These are phyloP conservation scores for Suhomyces guaymorum DNA, from an alignment of 1,139 yeast genomes.

Conservation along the genomic window DNA sequence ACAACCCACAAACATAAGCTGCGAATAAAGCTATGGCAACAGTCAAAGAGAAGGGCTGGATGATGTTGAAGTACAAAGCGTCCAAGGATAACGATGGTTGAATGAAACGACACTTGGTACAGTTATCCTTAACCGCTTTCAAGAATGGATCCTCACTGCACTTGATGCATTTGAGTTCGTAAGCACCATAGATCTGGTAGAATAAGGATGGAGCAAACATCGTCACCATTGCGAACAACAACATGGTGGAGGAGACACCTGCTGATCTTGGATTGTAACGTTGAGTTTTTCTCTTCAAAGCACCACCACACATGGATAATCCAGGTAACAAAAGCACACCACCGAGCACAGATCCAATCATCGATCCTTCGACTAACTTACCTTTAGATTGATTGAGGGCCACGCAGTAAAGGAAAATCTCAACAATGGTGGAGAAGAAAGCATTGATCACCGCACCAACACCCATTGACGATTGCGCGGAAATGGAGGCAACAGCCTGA, in stretches of 20 bases:
- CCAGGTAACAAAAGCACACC: slow-evolving; percentile 93
- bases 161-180: slow-evolving; percentile 68
- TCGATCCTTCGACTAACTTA: slow-evolving; percentile 92
- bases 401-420: slow-evolving; percentile 86
- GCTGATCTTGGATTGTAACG: slow-evolving; percentile 95
- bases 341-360: slow-evolving; percentile 91
- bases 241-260: slow-evolving; percentile 95
- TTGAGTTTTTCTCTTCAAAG: slow-evolving; percentile 86
- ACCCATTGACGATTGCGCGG: slow-evolving; percentile 99
- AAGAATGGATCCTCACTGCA: slow-evolving; percentile 28
- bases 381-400: slow-evolving; percentile 88
- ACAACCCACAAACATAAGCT: slow-evolving; percentile 86
- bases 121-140: slow-evolving; percentile 32
- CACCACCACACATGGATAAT: slow-evolving; percentile 96
- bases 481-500: slow-evolving; percentile 97
- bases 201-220: slow-evolving; percentile 93
- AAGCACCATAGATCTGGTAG: slow-evolving; percentile 87
- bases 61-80: slow-evolving; percentile 60
- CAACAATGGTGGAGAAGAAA: slow-evolving; percentile 93
- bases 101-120: slow-evolving; percentile 73
- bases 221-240: slow-evolving; percentile 84
- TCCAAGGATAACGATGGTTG: slow-evolving; percentile 73
- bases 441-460: slow-evolving; percentile 98
- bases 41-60: slow-evolving; percentile 78
- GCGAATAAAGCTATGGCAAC: slow-evolving; percentile 81